Percentiles rank a stretch among this genome's conserved stretches.
These are phyloP conservation scores for Mycena kentingensis DNA, from an alignment of 768 basidiomycete genomes.

Conservation along the genomic window DNA sequence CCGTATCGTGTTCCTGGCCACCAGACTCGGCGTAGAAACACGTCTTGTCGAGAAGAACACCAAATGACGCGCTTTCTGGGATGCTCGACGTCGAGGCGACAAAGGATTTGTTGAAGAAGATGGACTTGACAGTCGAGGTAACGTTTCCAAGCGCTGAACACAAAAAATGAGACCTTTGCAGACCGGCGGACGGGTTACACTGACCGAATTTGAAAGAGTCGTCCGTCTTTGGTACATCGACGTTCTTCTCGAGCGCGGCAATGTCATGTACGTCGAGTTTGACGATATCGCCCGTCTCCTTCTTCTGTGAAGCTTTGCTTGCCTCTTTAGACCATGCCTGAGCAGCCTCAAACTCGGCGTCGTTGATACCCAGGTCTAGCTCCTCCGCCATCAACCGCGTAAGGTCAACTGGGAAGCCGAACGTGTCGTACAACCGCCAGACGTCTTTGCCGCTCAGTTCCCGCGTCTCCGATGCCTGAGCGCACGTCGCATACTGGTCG, in stretches of 20 bases:
- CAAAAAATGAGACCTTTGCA: background rate
- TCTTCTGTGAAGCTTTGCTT: slow-evolving; percentile 82
- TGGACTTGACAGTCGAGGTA: slow-evolving; percentile 72
- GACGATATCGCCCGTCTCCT: slow-evolving; percentile 64
- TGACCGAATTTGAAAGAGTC: slow-evolving; percentile 90
- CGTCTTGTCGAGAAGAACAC: slow-evolving; percentile 86
- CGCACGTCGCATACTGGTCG: slow-evolving; percentile 77
- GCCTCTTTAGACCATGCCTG: slow-evolving; percentile 88
- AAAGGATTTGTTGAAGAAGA: slow-evolving; percentile 84
- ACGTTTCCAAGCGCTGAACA: slow-evolving; percentile 73
- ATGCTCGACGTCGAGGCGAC: slow-evolving; percentile 64
- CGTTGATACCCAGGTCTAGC: slow-evolving; percentile 78
- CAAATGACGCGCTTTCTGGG: slow-evolving; percentile 70
- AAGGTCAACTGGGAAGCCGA: slow-evolving; percentile 95
- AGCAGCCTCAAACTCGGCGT: slow-evolving; percentile 86
- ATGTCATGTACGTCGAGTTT: slow-evolving; percentile 97
- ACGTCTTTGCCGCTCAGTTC: slow-evolving; percentile 89
- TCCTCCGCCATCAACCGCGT: slow-evolving; percentile 98
- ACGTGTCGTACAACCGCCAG: slow-evolving; percentile 97
- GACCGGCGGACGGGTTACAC: slow-evolving; percentile 29
- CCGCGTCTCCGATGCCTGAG: slow-evolving; percentile 60
- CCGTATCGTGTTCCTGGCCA: slow-evolving; percentile 96
- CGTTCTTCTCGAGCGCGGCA: slow-evolving; percentile 78
- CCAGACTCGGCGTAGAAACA: slow-evolving; percentile 98
- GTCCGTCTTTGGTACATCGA: slow-evolving; percentile 83